A percentile compares a stretch with the other conserved stretches of the same genome.
phyloP scores from a whole-genome alignment of 2,329 filamentous ascomycete genomes.

The Pseudophaeomoniella oleicola region DNA sequence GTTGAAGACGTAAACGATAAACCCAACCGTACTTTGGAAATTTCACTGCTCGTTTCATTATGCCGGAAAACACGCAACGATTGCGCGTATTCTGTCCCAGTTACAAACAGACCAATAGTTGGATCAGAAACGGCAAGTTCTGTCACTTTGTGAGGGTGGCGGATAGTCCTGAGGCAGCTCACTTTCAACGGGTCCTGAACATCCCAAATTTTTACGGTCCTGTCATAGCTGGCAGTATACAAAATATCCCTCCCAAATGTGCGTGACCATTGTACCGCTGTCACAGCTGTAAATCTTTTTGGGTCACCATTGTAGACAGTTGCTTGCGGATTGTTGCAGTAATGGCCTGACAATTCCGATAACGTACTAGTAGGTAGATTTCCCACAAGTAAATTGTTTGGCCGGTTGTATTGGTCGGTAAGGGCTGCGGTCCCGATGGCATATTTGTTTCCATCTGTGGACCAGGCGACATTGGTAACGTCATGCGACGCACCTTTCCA shows the following conservation, averaged over 20 bases:
- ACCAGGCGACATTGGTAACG: constrained; percentile 42
- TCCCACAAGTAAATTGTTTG: constrained; percentile 42
- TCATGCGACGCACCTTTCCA: constrained; percentile 47
- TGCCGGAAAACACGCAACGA: constrained; percentile 18
- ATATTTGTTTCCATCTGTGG: constrained; percentile 37
- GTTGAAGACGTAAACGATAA: constrained; percentile 13
- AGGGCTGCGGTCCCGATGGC: constrained; percentile 43
- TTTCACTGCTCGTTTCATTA: constrained; percentile 15
- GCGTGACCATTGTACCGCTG: constrained; percentile 36
- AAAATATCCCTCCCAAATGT: constrained; percentile 25
- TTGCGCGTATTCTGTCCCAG: constrained; percentile 21
- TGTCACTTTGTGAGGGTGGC: constrained; percentile 34
- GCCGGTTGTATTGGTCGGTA: constrained; percentile 44
- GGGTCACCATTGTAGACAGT: constrained; percentile 31
- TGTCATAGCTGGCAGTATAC: constrained; percentile 42
- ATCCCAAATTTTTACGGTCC: constrained; percentile 42
- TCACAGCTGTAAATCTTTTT: constrained; percentile 41
- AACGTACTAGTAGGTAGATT: constrained; percentile 26
- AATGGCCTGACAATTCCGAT: constrained; percentile 40
- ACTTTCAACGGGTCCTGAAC: constrained; percentile 14
- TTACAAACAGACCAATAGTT: constrained; percentile 28
- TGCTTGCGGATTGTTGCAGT: constrained; percentile 24
- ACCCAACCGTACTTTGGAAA: constrained; percentile 11
- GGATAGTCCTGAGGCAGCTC: constrained; percentile 20
- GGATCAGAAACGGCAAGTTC: constrained; percentile 33